phyloP scores from a whole-genome alignment of 805 yeast species.

The Metschnikowia gelsemii region DNA sequence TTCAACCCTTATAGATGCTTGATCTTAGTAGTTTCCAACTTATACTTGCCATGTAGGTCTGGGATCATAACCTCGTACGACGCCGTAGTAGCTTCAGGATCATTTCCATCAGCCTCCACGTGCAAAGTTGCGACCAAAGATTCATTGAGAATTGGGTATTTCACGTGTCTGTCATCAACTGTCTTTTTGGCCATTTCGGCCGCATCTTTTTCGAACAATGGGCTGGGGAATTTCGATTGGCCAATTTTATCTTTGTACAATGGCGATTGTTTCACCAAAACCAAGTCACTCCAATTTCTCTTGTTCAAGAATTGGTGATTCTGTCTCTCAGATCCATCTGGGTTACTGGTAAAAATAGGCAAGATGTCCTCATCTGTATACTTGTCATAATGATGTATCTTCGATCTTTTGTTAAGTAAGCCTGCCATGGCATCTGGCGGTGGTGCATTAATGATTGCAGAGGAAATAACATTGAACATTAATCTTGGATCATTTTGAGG shows the following conservation, averaged over 20 bases:
- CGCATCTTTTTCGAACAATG: conserved; percentile 25
- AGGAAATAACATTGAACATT: conserved; percentile 79
- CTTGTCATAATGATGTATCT: conserved; percentile 63
- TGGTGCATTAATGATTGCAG: conserved; percentile 90
- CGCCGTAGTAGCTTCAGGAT: conserved; percentile 51
- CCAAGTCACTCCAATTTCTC: conserved; percentile 72
- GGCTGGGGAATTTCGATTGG: conserved; percentile 43
- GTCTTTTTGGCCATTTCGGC: conserved; percentile 10
- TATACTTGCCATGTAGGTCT: conserved; percentile 38
- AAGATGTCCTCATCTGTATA: conserved; percentile 77
- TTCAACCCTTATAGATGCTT: conserved; percentile 26
- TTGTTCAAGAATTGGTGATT: conserved; percentile 59
- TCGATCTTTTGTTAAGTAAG: conserved; percentile 65
- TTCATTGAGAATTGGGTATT: conserved; percentile 55
- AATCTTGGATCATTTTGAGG: conserved; percentile 74
- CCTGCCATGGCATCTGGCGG: conserved; percentile 87
- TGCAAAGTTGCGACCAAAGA: conserved; percentile 69
- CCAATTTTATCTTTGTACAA: conserved; percentile 23
- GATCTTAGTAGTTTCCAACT: conserved; percentile 31
- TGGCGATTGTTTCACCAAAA: conserved; percentile 45
- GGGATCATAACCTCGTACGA: conserved; percentile 76
- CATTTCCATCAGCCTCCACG: conserved; percentile 61
- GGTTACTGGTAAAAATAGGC: conserved; percentile 64
- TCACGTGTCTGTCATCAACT: conserved; percentile 32
- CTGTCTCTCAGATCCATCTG: conserved; percentile 47